phyloP scores from a whole-genome alignment of 2,329 filamentous ascomycete genomes.

The Claviceps sp. region DNA sequence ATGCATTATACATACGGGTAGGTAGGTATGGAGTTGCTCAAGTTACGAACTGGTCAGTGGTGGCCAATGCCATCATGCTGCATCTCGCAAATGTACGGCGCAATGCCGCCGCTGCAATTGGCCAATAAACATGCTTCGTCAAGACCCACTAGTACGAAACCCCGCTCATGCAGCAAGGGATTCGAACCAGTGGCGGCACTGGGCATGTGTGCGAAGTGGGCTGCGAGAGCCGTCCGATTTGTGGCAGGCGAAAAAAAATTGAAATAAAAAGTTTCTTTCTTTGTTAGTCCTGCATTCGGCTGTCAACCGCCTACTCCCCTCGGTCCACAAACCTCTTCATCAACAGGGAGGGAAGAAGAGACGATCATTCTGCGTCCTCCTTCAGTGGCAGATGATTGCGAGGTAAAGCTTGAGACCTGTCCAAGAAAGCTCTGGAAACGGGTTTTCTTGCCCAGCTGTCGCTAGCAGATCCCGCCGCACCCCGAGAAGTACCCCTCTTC shows the following conservation, averaged over 20 bases:
- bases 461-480: slow-evolving; percentile 18
- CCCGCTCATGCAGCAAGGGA: slow-evolving; percentile 3
- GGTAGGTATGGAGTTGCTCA: no score
- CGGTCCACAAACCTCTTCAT: slow-evolving; percentile 6
- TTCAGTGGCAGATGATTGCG: slow-evolving; percentile 23
- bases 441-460: slow-evolving; percentile 23
- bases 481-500: slow-evolving; percentile 7
- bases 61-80: no score
- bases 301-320: slow-evolving; percentile 1
- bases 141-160: neutral
- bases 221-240: neutral
- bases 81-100: no score
- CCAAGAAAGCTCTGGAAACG: slow-evolving; percentile 24
- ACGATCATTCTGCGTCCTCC: slow-evolving; percentile 5
- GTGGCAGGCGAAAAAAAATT: neutral
- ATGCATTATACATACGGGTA: no score
- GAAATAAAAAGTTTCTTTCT: neutral
- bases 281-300: slow-evolving; percentile 2
- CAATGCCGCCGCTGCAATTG: neutral
- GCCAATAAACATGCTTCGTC: neutral
- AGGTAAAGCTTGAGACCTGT: slow-evolving; percentile 24
- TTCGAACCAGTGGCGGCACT: neutral
- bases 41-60: no score
- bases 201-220: neutral
- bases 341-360: slow-evolving; percentile 4